Percentiles rank a stretch among this genome's conserved stretches.
These are phyloP conservation scores for Triglochin maritima DNA, from an alignment of 106 monocot species.

Conservation along the genomic window DNA sequence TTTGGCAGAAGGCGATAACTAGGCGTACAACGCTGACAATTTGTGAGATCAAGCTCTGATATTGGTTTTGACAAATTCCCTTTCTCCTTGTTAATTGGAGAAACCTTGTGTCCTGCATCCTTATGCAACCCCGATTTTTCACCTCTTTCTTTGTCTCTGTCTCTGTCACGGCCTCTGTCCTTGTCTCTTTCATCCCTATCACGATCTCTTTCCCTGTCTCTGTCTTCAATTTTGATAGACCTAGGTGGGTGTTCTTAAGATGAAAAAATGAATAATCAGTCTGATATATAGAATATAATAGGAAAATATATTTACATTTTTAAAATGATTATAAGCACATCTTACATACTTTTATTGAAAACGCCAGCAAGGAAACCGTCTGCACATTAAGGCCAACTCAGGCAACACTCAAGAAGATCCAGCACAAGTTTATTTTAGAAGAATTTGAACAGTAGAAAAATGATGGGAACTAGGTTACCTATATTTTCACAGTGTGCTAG, in stretches of 20 bases:
- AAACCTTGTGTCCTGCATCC: conserved; percentile 46
- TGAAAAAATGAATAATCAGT: conserved; percentile 2
- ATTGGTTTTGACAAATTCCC: conserved; percentile 59
- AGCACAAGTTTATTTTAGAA: not conserved
- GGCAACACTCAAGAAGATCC: not conserved
- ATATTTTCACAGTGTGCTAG: conserved; percentile 68
- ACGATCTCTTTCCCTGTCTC: conserved; percentile 49
- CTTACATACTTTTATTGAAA: conserved; percentile 61
- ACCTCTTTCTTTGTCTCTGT: conserved; percentile 56
- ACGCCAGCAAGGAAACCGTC: conserved; percentile 71
- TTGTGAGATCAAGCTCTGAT: conserved; percentile 89
- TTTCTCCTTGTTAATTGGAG: conserved; percentile 62
- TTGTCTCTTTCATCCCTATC: conserved; percentile 61
- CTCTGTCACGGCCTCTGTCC: conserved; percentile 59
- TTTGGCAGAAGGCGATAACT: conserved; percentile 91
- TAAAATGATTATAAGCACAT: too few relatives aligned
- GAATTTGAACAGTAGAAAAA: too few relatives aligned
- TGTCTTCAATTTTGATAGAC: conserved; percentile 54
- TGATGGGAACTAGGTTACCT: conserved; percentile 26
- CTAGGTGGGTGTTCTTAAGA: conserved; percentile 43
- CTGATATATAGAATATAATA: too few relatives aligned
- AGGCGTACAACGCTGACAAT: conserved; percentile 71
- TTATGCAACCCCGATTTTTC: conserved; percentile 38
- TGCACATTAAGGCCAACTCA: conserved; percentile 20
- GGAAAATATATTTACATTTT: too few relatives aligned